Conservation (phyloP, 768 basidiomycete species). For the Termitomyces bulborhizus region DNA sequence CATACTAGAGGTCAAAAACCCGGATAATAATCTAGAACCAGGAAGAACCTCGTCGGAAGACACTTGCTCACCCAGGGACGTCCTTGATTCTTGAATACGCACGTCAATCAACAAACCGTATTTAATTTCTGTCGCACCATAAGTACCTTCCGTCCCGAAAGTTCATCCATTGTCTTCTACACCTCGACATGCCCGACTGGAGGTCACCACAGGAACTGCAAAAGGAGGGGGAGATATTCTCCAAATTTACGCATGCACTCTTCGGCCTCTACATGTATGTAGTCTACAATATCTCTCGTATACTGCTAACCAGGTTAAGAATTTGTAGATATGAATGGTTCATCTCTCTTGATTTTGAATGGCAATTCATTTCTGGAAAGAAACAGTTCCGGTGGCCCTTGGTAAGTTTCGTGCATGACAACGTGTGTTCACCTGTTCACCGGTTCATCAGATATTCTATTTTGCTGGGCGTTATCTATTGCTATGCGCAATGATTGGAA, state of each 20-base stretch:
- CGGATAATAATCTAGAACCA: neutral
- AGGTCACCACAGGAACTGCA: conserved; percentile 38
- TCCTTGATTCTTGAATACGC: neutral
- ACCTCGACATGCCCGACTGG: conserved; percentile 46
- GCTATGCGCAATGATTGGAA: conserved; percentile 60
- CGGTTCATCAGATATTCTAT: conserved; percentile 46
- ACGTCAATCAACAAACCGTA: neutral
- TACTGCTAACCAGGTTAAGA: neutral
- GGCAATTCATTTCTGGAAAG: conserved; percentile 49
- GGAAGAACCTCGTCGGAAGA: neutral
- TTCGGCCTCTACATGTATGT: conserved; percentile 52
- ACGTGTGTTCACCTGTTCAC: neutral
- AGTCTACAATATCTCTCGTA: neutral
- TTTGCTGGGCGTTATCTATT: conserved; percentile 62
- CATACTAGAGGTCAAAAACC: neutral
- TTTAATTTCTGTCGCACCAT: neutral
- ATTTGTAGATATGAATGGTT: conserved; percentile 54
- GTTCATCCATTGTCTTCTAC: neutral
- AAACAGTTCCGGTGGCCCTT: conserved; percentile 63
- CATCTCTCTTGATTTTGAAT: conserved; percentile 58
- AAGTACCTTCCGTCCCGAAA: neutral
- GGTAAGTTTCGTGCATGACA: conserved; percentile 28
- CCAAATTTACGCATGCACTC: conserved; percentile 50
- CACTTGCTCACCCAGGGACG: neutral
- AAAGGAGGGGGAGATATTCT: conserved; percentile 38